A percentile compares a stretch with the other conserved stretches of the same genome.
These are phyloP conservation scores for Vitis hybrid DNA, from an alignment of 177 flowering plant species.

Conservation along the genomic window DNA sequence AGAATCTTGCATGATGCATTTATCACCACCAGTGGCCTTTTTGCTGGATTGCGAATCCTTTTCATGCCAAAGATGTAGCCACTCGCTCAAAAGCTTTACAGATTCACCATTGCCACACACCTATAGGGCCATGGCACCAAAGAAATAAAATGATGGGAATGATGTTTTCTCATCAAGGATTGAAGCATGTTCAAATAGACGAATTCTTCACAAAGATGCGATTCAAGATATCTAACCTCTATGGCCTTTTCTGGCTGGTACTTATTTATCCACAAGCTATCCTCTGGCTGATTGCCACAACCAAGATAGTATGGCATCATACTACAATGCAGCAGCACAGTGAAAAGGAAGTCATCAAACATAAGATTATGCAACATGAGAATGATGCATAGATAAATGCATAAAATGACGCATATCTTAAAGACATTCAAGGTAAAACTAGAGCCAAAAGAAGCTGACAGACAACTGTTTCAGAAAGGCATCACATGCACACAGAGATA, in stretches of 20 bases:
- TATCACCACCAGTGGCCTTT: constrained; percentile 22
- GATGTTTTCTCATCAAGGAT: not conserved
- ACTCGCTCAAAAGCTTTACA: constrained; percentile 69
- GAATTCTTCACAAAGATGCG: not conserved
- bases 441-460: no score
- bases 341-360: not conserved
- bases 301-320: constrained; percentile 25
- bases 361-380: not conserved
- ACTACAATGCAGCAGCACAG: constrained; percentile 31
- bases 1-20: constrained; percentile 21
- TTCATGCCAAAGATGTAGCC: constrained; percentile 76
- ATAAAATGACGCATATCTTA: not conserved
- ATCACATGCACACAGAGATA: no score
- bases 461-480: no score
- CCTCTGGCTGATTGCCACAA: constrained; percentile 31
- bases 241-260: constrained; percentile 73
- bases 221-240: constrained; percentile 48
- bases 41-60: constrained; percentile 35
- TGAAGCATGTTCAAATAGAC: not conserved
- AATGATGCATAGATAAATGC: not conserved
- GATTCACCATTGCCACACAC: constrained; percentile 86
- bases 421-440: not conserved
- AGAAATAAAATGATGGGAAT: not conserved
- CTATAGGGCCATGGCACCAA: constrained; percentile 36
- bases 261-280: constrained; percentile 75